phyloP scores from a whole-genome alignment of 306 rosid genomes.

The Quercus dentata region DNA sequence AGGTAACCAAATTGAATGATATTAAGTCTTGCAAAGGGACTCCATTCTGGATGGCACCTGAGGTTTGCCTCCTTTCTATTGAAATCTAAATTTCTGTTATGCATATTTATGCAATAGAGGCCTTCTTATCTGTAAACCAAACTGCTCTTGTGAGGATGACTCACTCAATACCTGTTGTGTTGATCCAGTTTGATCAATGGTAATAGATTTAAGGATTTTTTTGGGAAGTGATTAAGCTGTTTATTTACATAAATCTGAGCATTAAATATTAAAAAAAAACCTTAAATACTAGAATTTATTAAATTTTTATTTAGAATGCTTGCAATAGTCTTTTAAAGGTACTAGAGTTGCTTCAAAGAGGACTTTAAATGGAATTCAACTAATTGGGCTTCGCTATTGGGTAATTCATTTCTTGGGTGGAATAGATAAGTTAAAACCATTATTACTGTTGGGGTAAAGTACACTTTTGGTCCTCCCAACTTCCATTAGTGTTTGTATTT shows the following conservation, averaged over 20 bases:
- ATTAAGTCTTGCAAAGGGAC: slow-evolving; percentile 56
- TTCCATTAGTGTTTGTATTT: not conserved
- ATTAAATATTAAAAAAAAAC: not conserved
- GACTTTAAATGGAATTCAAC: not conserved
- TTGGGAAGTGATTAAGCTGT: not conserved
- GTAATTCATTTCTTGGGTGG: not conserved
- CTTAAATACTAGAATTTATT: not conserved
- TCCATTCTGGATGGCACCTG: slow-evolving; percentile 61
- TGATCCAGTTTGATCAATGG: not conserved
- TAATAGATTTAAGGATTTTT: not conserved
- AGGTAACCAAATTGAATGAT: slow-evolving; percentile 57
- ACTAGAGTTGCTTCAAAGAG: too few species aligned
- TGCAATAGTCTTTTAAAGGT: not conserved
- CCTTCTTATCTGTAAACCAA: not conserved
- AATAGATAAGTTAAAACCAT: not conserved
- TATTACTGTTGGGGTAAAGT: not conserved
- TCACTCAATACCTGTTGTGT: not conserved
- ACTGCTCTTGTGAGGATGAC: not conserved
- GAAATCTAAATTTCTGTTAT: not conserved
- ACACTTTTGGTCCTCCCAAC: not conserved
- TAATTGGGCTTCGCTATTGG: not conserved
- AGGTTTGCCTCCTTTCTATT: slow-evolving; percentile 36
- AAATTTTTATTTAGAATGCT: not conserved
- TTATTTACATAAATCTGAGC: not conserved
- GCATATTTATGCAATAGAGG: not conserved